phyloP scores from a whole-genome alignment of 768 basidiomycete species.

The Collybia mongolica region DNA sequence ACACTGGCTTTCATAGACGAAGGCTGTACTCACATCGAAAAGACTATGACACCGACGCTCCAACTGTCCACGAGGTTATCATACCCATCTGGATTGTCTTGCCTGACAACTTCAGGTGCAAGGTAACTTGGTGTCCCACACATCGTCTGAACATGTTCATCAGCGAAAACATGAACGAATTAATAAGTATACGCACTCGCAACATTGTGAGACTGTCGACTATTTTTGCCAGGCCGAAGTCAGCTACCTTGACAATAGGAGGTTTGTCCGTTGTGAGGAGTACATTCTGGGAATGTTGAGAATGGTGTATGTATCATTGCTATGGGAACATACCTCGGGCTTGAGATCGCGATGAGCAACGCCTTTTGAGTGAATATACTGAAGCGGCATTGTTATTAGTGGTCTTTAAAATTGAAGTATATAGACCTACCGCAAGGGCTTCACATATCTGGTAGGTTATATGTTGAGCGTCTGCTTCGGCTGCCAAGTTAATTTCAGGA shows the following conservation, averaged over 20 bases:
- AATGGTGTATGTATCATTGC: background rate
- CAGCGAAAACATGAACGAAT: background rate
- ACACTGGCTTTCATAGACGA: background rate
- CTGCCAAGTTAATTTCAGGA: conserved; percentile 23
- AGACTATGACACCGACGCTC: conserved; percentile 95
- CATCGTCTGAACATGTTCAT: conserved; percentile 61
- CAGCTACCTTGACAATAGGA: conserved; percentile 84
- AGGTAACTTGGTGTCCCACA: conserved; percentile 96
- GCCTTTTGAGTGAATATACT: conserved; percentile 71
- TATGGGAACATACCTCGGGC: conserved; percentile 58
- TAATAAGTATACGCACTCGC: conserved; percentile 42
- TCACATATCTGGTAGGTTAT: conserved; percentile 84
- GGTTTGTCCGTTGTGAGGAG: conserved; percentile 72
- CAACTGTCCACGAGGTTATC: conserved; percentile 91
- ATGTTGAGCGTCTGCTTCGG: conserved; percentile 57
- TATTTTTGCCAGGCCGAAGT: conserved; percentile 96
- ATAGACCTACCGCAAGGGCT: conserved; percentile 59
- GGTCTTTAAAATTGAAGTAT: background rate
- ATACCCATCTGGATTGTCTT: conserved; percentile 69
- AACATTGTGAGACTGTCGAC: conserved; percentile 78
- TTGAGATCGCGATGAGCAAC: conserved; percentile 95
- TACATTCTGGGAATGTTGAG: conserved; percentile 55
- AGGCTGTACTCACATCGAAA: conserved; percentile 61
- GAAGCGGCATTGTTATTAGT: background rate
- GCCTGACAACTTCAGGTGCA: conserved; percentile 86